Evolutionary conservation across 495 filamentous ascomycete species (phyloP), one percentile per base, ranked within the genome.

Genomic region (Hypoxylon fuscum): DNA sequence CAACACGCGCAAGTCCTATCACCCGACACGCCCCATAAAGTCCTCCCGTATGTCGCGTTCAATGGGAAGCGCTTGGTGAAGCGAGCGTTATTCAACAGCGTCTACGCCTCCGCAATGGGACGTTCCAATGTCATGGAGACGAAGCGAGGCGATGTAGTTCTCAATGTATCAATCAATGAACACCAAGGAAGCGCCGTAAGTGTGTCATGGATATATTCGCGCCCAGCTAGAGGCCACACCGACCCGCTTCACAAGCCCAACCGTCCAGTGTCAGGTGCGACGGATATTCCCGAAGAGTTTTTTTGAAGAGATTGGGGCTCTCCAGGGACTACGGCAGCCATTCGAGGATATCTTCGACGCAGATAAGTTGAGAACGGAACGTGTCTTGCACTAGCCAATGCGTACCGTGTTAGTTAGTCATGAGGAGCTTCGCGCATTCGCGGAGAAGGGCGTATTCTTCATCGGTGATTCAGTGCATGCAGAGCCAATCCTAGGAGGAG

Each of bases 351-450:
- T 74, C 9, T 80, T 81, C 38, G 48, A 73, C 25, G 51, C 41
- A 1, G 54, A 59, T 10, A 64, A 64, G 21, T 49, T 78, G 29
- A 34, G 65, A 10, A 22, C 62, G 18, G 78, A 77, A 23, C 59
- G 72, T 11, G 22, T 77, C 1, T 50, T 77, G 14, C 72, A 80
- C 45, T 81, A 75, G 74, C 68, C 78, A 14, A 80, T 81, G 78
- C 73, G 78, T 7, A 67, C 41, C 23, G n/a, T 62, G 1, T 46
- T 70, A 1, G 52, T 70, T 12, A 22, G 27, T 2, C 32, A 31
- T 1, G 6, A 35, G 7, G 65, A 76, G 2, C 57, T 77, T 5
- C 12, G 67, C 20, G 18, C 41, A 10, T 59, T 74, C 2, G 65
- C 68, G 14, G 44, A 56, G 20, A 55, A 64, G 27, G 68, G 71